These are phyloP conservation scores for Pisolithus sp. DNA, from an alignment of 768 basidiomycete species.

Conservation along the genomic window DNA sequence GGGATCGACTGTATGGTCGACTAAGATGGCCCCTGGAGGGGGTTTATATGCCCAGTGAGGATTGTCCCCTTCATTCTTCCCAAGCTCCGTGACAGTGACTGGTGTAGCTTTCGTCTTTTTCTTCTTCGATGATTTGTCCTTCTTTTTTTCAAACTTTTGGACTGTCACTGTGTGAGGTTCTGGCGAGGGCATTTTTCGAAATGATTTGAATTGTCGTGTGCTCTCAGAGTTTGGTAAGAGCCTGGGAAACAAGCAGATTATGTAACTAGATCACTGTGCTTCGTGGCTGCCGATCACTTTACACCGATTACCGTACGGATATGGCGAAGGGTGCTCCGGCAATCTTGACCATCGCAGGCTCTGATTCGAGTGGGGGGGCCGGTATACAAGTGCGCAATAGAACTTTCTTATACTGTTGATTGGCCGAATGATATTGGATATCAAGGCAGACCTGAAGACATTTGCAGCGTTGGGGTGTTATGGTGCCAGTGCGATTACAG, in stretches of 20 bases:
- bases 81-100: conserved; percentile 18
- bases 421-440: background rate
- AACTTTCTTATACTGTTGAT: background rate
- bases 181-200: conserved; percentile 19
- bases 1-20: conserved; percentile 40
- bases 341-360: conserved; percentile 71
- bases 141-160: conserved; percentile 11
- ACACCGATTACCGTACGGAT: too few relatives aligned
- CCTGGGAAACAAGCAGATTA: conserved; percentile 16
- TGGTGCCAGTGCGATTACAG: conserved; percentile 77
- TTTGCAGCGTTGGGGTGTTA: conserved; percentile 76
- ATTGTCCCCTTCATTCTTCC: conserved; percentile 49
- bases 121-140: conserved; percentile 5
- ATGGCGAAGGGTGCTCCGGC: conserved; percentile 20
- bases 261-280: background rate
- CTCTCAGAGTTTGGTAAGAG: conserved; percentile 21
- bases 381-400: conserved; percentile 67
- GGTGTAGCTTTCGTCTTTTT: conserved; percentile 4
- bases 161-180: conserved; percentile 8
- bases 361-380: conserved; percentile 81
- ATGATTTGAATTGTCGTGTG: background rate
- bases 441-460: conserved; percentile 80
- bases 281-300: too few relatives aligned
- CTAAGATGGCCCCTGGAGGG: conserved; percentile 42
- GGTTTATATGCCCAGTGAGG: conserved; percentile 56